Conservation (phyloP, 2,329 filamentous ascomycete genomes). For the Ascochyta koolunga region DNA sequence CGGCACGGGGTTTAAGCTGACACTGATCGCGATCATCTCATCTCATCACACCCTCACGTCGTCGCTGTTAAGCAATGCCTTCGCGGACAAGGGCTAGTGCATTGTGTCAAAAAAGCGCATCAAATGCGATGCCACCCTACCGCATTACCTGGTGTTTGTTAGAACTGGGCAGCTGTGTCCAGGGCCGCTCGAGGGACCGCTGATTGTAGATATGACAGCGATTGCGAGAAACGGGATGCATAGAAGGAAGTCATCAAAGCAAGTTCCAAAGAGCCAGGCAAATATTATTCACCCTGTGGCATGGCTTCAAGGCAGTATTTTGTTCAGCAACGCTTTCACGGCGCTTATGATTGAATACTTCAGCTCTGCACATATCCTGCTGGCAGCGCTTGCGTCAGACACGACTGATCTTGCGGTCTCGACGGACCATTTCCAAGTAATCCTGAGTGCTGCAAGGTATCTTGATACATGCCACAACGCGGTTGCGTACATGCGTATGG, state of each 20-base stretch:
- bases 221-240: conserved; percentile 22
- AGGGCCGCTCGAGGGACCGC: conserved; percentile 31
- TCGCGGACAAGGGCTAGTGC: conserved; percentile 35
- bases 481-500: conserved; percentile 41
- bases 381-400: background rate
- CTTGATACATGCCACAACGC: conserved; percentile 29
- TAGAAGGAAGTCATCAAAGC: conserved; percentile 8
- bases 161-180: conserved; percentile 31
- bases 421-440: conserved; percentile 1
- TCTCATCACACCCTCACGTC: background rate
- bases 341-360: conserved; percentile 6
- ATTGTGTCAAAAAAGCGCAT: conserved; percentile 41
- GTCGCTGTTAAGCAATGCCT: conserved; percentile 23
- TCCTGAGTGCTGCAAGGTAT: conserved; percentile 31
- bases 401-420: too few species aligned
- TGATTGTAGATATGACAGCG: conserved; percentile 42
- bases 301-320: background rate
- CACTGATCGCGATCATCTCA: too few species aligned
- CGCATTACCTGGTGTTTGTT: conserved; percentile 40
- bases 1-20: too few species aligned
- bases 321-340: background rate
- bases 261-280: background rate
- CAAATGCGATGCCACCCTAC: conserved; percentile 40
- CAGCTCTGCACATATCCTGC: background rate
- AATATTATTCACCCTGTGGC: too few species aligned